Evolutionary conservation across 192 early-diverging fungal genomes (phyloP).

Genomic region (Entophlyctis helioformis): DNA sequence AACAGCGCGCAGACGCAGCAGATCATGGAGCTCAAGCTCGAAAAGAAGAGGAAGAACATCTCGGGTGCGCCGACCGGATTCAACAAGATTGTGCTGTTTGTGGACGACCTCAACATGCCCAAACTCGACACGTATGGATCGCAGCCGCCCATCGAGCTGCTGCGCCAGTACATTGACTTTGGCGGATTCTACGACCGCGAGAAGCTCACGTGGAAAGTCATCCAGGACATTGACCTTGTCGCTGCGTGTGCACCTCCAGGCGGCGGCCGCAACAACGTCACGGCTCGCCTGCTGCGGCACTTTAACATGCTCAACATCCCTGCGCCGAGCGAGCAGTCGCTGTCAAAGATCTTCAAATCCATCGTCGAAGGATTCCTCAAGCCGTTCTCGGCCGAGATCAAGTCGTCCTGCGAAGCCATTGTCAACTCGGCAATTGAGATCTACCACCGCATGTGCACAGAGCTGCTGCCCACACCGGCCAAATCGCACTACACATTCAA

Average conservation of each 20-base stretch:
- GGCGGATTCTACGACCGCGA: constrained; percentile 49
- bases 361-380: constrained; percentile 47
- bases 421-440: constrained; percentile 45
- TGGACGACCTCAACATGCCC: constrained; percentile 54
- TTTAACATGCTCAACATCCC: constrained; percentile 50
- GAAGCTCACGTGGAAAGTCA: constrained; percentile 44
- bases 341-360: constrained; percentile 40
- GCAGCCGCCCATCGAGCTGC: constrained; percentile 45
- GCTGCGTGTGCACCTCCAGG: constrained; percentile 48
- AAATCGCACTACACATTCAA: constrained; percentile 57
- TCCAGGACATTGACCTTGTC: constrained; percentile 39
- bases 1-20: constrained; percentile 48
- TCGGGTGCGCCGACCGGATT: constrained; percentile 41
- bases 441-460: constrained; percentile 45
- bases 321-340: constrained; percentile 30
- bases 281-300: constrained; percentile 40
- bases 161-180: constrained; percentile 44
- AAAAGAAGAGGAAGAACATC: constrained; percentile 52
- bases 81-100: constrained; percentile 44
- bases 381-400: constrained; percentile 34
- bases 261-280: constrained; percentile 41
- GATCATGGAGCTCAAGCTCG: constrained; percentile 45
- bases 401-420: constrained; percentile 30
- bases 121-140: constrained; percentile 51
- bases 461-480: constrained; percentile 44